Base-by-base conservation (phyloP, 495 filamentous ascomycete species). In the Apiosordaria backusii region DNA sequence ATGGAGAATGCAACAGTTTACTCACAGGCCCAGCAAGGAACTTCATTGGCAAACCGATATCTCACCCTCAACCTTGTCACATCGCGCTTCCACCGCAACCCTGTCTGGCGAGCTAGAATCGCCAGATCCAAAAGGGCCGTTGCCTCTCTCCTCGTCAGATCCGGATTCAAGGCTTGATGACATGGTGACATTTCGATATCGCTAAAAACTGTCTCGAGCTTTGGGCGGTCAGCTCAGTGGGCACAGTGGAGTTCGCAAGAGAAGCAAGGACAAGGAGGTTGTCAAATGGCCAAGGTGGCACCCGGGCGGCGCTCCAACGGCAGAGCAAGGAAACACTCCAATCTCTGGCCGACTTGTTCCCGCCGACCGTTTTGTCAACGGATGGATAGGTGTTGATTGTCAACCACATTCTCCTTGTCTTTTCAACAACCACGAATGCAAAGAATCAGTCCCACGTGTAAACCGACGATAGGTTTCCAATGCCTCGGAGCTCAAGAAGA, bases 21-120 rank as follows among this genome's bases (percentile, higher is more conserved):
- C 24, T 40, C 35, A 23, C 52, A 64, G 50, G 50, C 50, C 35
- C 65, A 19, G 57, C 45, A 68, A 19, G 58, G 26, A 9, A 52
- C 55, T 23, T 52, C 26, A 62, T 65, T 62, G 59, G 35, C 21
- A 62, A 64, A 61, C 50, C 58, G 50, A 61, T 19, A 9, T 61
- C 59, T 25, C 50, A 22, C 21, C 27, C 26, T 13, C 4, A 3
- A 22, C 24, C 19, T 18, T n/a, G 23, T 40, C 22, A 54, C 50
- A 57, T 22, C n/a, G 60, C 4, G 57, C 50, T n/a, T 24, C 7
- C 9, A 26, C 3, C n/a, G 6, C 26, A 55, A 52, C 53, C 59
- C 52, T 23, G 40, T 63, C 65, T 24, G 19, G 24, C 16, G 59
- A 29, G 27, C 29, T 61, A 61, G 50, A 23, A 53, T 53, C 53